Evolutionary conservation across 257 asterid species (phyloP).

Genomic region (Nicotiana obtusifolia): DNA sequence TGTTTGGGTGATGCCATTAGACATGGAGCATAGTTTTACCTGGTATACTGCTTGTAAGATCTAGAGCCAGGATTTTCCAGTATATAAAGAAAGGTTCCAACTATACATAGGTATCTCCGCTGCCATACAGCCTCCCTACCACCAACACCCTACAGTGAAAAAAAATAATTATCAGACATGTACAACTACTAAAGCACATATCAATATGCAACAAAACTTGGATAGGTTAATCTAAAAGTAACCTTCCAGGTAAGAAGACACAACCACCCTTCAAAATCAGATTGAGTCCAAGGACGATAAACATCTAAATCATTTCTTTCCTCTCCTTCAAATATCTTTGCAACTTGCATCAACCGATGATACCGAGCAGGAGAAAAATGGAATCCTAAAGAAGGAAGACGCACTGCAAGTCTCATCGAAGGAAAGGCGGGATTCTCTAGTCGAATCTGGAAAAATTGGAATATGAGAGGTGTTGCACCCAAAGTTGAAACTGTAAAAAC

Average conservation of each 20-base stretch:
- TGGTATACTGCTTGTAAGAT: constrained; percentile 68
- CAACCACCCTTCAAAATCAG: constrained; percentile 93
- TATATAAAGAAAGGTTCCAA: constrained; percentile 80
- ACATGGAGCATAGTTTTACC: constrained; percentile 35
- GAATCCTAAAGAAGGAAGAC: constrained; percentile 80
- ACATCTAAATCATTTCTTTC: constrained; percentile 37
- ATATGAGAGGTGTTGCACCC: neutral
- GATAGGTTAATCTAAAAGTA: neutral
- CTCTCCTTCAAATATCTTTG: constrained; percentile 62
- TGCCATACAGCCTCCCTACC: constrained; percentile 99
- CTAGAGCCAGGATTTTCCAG: constrained; percentile 73
- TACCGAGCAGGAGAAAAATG: constrained; percentile 97
- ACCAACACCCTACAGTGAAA: constrained; percentile 71
- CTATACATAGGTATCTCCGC: constrained; percentile 81
- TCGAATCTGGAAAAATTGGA: constrained; percentile 59
- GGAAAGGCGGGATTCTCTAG: constrained; percentile 70
- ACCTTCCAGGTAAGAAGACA: constrained; percentile 83
- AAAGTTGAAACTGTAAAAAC: neutral
- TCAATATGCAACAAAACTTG: neutral
- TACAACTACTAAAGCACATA: neutral
- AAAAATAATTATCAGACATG: constrained; percentile 15
- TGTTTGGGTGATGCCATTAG: neutral
- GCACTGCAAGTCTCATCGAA: constrained; percentile 73
- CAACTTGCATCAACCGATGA: constrained; percentile 93
- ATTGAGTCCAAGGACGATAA: constrained; percentile 75